Conservation (phyloP, 495 filamentous ascomycete genomes). For the Aspergillus cavernicola region DNA sequence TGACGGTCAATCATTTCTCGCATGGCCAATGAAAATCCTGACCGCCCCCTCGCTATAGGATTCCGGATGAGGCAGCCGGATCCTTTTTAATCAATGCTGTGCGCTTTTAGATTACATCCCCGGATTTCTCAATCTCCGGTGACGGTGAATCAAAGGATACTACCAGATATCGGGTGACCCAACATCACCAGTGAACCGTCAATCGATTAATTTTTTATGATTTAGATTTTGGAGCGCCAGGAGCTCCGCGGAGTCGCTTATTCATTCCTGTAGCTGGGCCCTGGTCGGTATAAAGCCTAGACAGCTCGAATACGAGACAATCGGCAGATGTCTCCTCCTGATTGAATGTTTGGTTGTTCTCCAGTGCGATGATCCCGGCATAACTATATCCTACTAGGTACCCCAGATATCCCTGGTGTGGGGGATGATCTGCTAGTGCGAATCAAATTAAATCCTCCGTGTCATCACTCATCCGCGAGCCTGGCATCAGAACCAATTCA, state of each 20-base stretch:
- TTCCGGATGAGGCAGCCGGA: neutral
- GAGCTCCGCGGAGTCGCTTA: conserved; percentile 4
- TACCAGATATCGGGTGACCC: neutral
- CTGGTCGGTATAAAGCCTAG: neutral
- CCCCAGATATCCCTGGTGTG: conserved; percentile 11
- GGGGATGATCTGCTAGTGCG: conserved; percentile 10
- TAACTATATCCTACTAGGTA: neutral
- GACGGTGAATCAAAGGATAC: no score
- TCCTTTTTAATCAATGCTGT: neutral
- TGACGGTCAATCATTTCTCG: neutral
- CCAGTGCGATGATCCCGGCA: neutral
- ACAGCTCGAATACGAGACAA: conserved; percentile 10
- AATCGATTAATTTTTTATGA: conserved; percentile 4
- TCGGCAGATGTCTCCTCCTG: neutral
- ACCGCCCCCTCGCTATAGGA: neutral
- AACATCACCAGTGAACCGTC: neutral
- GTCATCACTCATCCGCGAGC: neutral
- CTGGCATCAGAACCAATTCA: no score
- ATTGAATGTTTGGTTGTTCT: neutral
- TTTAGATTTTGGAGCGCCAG: neutral
- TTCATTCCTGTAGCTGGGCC: neutral
- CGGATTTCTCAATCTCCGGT: neutral
- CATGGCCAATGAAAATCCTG: neutral
- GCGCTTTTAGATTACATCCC: neutral
- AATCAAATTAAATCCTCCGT: neutral